Evolutionary conservation across 2,329 filamentous ascomycete genomes (phyloP).

Genomic region (Fusarium sterilihyphosum): DNA sequence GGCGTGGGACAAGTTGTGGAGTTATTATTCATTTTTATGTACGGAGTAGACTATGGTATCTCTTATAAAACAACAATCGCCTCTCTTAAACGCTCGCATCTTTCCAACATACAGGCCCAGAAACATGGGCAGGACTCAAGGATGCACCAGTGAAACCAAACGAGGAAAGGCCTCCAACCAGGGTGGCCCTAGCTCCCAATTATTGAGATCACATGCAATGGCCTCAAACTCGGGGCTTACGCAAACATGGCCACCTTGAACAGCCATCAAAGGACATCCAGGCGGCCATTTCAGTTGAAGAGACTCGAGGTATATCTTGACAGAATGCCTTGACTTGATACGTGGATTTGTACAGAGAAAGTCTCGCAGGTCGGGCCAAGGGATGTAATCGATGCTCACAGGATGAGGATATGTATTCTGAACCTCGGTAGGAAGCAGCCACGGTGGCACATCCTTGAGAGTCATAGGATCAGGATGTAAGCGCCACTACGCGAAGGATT

Average conservation of each 20-base stretch:
- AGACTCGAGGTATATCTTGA: slow-evolving; percentile 38
- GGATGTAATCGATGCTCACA: slow-evolving; percentile 40
- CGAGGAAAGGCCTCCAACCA: slow-evolving; percentile 40
- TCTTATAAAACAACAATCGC: background rate
- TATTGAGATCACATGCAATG: slow-evolving; percentile 34
- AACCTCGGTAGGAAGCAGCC: slow-evolving; percentile 36
- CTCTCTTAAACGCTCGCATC: background rate
- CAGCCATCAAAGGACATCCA: slow-evolving; percentile 22
- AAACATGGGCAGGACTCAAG: background rate
- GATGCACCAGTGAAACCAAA: slow-evolving; percentile 28
- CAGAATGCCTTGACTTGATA: slow-evolving; percentile 33
- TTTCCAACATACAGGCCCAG: background rate
- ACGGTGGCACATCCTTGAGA: slow-evolving; percentile 32
- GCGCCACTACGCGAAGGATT: slow-evolving; percentile 31
- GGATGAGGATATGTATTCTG: slow-evolving; percentile 38
- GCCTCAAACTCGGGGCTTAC: slow-evolving; percentile 39
- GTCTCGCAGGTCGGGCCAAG: slow-evolving; percentile 40
- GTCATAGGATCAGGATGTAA: slow-evolving; percentile 38
- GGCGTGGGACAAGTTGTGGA: background rate
- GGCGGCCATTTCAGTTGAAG: slow-evolving; percentile 36
- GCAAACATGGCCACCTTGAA: slow-evolving; percentile 15
- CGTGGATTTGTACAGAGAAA: slow-evolving; percentile 35
- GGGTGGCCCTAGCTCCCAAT: slow-evolving; percentile 37
- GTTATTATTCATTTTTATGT: background rate
- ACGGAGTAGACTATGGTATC: background rate